These are phyloP conservation scores for Pseudozyma tsukubaensis DNA, from an alignment of 1,284 basidiomycete genomes.

Conservation along the genomic window DNA sequence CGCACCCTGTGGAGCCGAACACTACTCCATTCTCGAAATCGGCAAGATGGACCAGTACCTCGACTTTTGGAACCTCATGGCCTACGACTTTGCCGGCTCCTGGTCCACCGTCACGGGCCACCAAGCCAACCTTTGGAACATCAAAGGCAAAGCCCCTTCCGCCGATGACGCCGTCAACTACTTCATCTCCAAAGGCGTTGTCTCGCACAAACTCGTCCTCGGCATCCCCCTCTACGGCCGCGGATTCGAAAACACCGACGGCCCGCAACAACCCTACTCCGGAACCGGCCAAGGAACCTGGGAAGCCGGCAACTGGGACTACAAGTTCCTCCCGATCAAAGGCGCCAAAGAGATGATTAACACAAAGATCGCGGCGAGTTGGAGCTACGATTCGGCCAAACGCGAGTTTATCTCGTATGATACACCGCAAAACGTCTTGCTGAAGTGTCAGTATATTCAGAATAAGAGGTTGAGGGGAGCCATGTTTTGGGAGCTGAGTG, in stretches of 20 bases:
- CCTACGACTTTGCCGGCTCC: constrained; percentile 70
- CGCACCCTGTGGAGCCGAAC: constrained; percentile 79
- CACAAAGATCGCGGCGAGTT: constrained; percentile 77
- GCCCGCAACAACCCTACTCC: constrained; percentile 79
- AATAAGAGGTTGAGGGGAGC: constrained; percentile 79
- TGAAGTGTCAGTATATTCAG: constrained; percentile 82
- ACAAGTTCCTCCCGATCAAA: constrained; percentile 80
- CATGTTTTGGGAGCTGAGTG: constrained; percentile 74
- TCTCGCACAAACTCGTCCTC: constrained; percentile 79
- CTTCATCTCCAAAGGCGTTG: constrained; percentile 78
- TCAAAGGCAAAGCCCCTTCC: constrained; percentile 68
- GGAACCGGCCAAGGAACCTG: constrained; percentile 82
- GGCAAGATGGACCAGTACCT: constrained; percentile 79
- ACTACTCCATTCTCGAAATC: constrained; percentile 78
- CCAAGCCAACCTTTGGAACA: constrained; percentile 79
- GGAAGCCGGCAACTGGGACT: constrained; percentile 74
- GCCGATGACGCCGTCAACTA: constrained; percentile 79
- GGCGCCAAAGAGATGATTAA: constrained; percentile 79
- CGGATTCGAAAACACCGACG: constrained; percentile 81
- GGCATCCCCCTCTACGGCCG: constrained; percentile 76
- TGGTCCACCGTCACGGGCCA: constrained; percentile 81
- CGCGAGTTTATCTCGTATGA: constrained; percentile 85
- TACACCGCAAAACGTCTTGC: constrained; percentile 75
- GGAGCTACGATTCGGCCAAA: constrained; percentile 77
- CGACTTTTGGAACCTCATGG: constrained; percentile 92